A percentile compares a stretch with the other conserved stretches of the same genome.
These are phyloP conservation scores for Citrullus colocynthis DNA, from an alignment of 306 rosid species.

Conservation along the genomic window DNA sequence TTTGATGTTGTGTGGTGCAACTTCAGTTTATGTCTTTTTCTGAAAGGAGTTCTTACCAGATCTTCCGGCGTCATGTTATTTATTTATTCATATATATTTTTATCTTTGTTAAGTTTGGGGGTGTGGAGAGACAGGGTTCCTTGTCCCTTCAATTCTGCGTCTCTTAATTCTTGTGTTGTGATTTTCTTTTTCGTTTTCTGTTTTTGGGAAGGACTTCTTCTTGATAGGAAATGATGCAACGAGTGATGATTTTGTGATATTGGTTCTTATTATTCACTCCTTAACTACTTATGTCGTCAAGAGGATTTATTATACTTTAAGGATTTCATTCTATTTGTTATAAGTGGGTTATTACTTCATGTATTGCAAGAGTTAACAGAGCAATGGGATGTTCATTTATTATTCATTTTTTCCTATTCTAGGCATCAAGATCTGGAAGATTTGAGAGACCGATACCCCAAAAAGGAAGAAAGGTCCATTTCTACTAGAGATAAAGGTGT, in stretches of 20 bases:
- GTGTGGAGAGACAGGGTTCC: not conserved
- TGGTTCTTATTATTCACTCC: not conserved
- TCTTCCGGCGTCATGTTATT: not conserved
- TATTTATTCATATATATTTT: not conserved
- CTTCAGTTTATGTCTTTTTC: not conserved
- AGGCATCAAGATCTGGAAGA: constrained; percentile 61
- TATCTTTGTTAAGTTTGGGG: not conserved
- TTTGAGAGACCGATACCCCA: constrained; percentile 46
- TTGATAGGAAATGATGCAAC: not conserved
- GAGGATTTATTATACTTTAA: not conserved
- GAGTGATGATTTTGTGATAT: not conserved
- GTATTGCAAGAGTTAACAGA: not conserved
- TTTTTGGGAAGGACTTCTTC: not conserved
- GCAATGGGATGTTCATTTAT: constrained; percentile 1
- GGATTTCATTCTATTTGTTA: not conserved
- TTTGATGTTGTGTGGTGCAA: not conserved
- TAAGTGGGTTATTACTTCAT: not conserved
- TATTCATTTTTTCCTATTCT: constrained; percentile 15
- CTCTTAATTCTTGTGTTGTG: not conserved
- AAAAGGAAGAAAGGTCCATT: constrained; percentile 39
- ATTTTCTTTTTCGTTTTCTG: not conserved
- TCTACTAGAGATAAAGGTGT: constrained; percentile 29
- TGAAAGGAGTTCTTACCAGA: not conserved
- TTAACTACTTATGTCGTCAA: not conserved
- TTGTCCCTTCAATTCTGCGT: not conserved